Evolutionary conservation across 1,284 basidiomycete genomes (phyloP), one percentile per base, ranked within the genome.

Genomic region (Hemileia vastatrix): DNA sequence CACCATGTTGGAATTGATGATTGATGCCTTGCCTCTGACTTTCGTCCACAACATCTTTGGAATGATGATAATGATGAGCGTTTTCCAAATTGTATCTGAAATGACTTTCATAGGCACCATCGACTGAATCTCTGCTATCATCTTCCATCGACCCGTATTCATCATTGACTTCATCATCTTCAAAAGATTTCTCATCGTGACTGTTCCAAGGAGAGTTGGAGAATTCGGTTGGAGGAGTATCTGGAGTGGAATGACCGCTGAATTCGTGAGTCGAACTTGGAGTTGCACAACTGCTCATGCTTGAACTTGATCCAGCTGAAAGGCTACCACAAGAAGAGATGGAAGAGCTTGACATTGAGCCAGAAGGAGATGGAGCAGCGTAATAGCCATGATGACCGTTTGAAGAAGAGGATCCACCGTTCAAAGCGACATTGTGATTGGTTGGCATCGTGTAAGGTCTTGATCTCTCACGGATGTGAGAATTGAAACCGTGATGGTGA

Each of bases 191-290:
- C 9, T 32, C 18, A 24, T 44, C 27, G 27, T 27, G 27, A 27
- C 27, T 45, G 18, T 8, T 31, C 54, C 61, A 63, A 40, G 33
- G 51, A 8, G 44, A 44, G 18, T 36, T 31, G 47, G 65, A 64
- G 5, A 73, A 27, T 47, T 75, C 73, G 21, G 69, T 70, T 4
- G 68, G 55, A 0, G 72, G 71, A 4, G 72, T 73, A 47, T 72
- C 67, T 8, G 73, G 72, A 6, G 73, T 72, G n/a, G 67, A 68
- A 45, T 68, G 66, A n/a, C 62, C 52, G 54, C 72, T 72, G 57
- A 61, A 69, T 61, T 65, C 55, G 54, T 31, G 61, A 66, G 15
- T 66, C 54, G 32, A 65, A 69, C 1, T 67, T 67, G 54, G 67
- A 43, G 67, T 69, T 1, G 71, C 68, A 2, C 68, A 69, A 9